Base-by-base conservation (phyloP, 129 eudicot species). In the Tagetes patula region DNA sequence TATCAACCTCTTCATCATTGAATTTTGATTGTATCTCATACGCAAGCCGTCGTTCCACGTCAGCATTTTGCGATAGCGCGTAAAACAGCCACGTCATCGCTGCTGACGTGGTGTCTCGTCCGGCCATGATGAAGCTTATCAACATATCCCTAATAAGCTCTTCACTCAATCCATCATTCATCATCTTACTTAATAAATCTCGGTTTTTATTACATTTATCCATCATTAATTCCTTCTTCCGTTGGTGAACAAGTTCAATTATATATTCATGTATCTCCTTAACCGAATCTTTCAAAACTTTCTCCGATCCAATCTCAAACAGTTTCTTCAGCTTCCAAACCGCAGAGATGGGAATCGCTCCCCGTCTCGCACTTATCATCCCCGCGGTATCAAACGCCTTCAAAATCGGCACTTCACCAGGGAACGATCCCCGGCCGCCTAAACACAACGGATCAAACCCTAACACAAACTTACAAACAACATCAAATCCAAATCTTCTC, bases 1-100 rank as follows among this genome's bases (percentile, higher is more conserved):
- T 72, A 34, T 84, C 92, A 27, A 67, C 71, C 13, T 54, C 30
- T 0, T 58, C 47, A 13, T 32, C 13, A 1, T 30, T 5, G 10
- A 13, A 37, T 10, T 64, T 41, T n/a, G 31, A 33, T 39, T 39
- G 34, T 10, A 72, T 45, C 13, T 83, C 84, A 0, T 61, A 36
- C 8, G 75, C 4, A 0, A 73, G 3, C 3, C 77, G 69, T 9
- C 55, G 56, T 27, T 75, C 85, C 0, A 75, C 75, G n/a, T 10
- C 1, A 0, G 58, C 67, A 36, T 79, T 70, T 71, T 50, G n/a
- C 0, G 87, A 53, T 11, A 88, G 77, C 37, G 84, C 67, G 85
- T 86, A 88, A 36, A 88, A 76, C 3, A 88, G 80, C 91, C 96
- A 85, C 12, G 96, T 88, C 84, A 88, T 71, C 9, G 96, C 89